phyloP scores from a whole-genome alignment of 2,329 filamentous ascomycete genomes.

The Colletotrichum filicis region DNA sequence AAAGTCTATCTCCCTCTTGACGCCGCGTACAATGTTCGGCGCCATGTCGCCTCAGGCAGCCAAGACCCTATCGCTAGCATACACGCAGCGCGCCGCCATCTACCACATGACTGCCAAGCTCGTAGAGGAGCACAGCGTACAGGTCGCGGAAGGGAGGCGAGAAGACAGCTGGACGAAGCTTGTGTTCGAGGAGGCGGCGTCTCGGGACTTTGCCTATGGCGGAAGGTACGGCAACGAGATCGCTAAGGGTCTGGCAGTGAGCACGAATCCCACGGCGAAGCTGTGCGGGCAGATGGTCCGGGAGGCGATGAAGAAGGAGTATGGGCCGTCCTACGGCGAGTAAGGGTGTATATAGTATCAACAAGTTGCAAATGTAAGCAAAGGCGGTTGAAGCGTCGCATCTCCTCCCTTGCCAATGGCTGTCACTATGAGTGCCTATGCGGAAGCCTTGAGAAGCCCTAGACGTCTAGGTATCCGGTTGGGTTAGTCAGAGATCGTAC shows the following conservation, averaged over 20 bases:
- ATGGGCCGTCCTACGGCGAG: conserved; percentile 60
- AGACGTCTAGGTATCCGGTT: conserved; percentile 38
- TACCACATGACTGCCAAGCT: conserved; percentile 70
- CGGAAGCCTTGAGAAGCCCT: conserved; percentile 30
- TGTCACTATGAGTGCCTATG: neutral
- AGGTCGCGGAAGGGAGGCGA: conserved; percentile 50
- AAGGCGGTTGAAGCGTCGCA: neutral
- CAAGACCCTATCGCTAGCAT: conserved; percentile 74
- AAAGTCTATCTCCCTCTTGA: conserved; percentile 67
- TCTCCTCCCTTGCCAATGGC: conserved; percentile 3
- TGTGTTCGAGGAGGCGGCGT: conserved; percentile 71
- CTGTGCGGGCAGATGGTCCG: conserved; percentile 76
- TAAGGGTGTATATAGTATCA: conserved; percentile 6
- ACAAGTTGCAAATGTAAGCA: neutral
- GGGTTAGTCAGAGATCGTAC: conserved; percentile 15
- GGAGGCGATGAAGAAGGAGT: conserved; percentile 77
- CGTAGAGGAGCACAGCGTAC: conserved; percentile 47
- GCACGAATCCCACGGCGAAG: conserved; percentile 75
- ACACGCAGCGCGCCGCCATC: conserved; percentile 77
- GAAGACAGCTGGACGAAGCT: conserved; percentile 63
- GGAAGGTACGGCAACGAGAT: conserved; percentile 74
- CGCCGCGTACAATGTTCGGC: conserved; percentile 60
- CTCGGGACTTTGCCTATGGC: conserved; percentile 71
- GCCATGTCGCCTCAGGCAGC: conserved; percentile 72
- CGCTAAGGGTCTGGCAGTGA: conserved; percentile 72